Evolutionary conservation across 805 yeast species (phyloP).

Genomic region (Ogataea angusta): DNA sequence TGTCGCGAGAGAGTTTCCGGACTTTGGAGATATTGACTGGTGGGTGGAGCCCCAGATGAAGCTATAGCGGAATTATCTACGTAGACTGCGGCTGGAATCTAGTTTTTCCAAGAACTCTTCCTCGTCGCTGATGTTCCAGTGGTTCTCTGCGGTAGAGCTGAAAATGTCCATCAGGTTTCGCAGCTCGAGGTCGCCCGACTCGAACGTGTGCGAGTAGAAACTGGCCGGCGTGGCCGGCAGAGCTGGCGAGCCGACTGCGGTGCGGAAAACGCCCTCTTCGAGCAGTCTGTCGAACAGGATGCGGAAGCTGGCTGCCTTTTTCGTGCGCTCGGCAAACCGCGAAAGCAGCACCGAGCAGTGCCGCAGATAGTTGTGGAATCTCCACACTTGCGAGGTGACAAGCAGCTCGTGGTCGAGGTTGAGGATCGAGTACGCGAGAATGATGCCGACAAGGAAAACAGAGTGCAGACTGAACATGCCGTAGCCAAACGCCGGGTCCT

Average conservation of each 20-base stretch:
- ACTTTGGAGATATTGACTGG: slow-evolving; percentile 14
- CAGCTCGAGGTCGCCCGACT: slow-evolving; percentile 5
- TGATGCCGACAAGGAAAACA: slow-evolving; percentile 16
- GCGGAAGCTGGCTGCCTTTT: slow-evolving; percentile 21
- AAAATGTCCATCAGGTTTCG: slow-evolving; percentile 14
- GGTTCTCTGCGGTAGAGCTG: background rate
- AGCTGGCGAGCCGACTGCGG: background rate
- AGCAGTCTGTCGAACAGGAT: slow-evolving; percentile 16
- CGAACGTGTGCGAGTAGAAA: slow-evolving; percentile 2
- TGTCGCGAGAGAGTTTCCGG: slow-evolving; percentile 16
- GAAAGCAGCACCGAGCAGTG: slow-evolving; percentile 18
- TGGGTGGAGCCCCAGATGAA: slow-evolving; percentile 16
- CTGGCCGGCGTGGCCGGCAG: slow-evolving; percentile 3
- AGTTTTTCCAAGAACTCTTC: slow-evolving; percentile 17
- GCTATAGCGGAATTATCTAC: background rate
- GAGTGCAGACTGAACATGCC: slow-evolving; percentile 20
- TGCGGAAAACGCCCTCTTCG: slow-evolving; percentile 14
- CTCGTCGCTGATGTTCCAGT: slow-evolving; percentile 11
- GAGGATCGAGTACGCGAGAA: slow-evolving; percentile 16
- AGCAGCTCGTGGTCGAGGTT: slow-evolving; percentile 9
- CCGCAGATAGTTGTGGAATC: slow-evolving; percentile 15
- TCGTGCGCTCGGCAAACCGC: slow-evolving; percentile 17
- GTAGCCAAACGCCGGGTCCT: slow-evolving; percentile 14
- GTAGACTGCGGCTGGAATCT: background rate
- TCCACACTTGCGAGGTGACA: slow-evolving; percentile 5